Evolutionary conservation across 1,284 basidiomycete genomes (phyloP), one percentile per base, ranked within the genome.

Genomic region (Austroboletus novae-zelandiae): DNA sequence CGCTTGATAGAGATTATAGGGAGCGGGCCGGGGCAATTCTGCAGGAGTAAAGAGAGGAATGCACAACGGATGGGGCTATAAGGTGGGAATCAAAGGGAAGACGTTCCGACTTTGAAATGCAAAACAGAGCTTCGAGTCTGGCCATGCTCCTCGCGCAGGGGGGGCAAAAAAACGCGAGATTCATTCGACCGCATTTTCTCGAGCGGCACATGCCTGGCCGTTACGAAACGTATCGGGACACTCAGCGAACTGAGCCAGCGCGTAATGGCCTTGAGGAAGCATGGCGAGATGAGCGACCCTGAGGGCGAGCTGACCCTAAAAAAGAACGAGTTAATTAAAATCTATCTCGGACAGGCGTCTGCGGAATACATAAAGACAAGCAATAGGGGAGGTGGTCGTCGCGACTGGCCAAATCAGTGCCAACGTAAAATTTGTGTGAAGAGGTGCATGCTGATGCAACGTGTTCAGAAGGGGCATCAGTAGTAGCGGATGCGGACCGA

Each of bases 221-320:
- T 67, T 67, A 68, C 64, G 63, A 59, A 55, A 67, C 54, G 55
- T 45, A 64, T 67, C 63, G 64, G 57, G 54, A 45, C 52, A 69
- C 65, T 59, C 68, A 69, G 68, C 64, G 68, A 66, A 68, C 51
- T 62, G 64, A 68, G 35, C 66, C 63, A 68, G 64, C 63, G 68
- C 64, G 59, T 70, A 69, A 57, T 59, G 62, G 68, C 68, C 64
- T 70, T 61, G 68, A 61, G 64, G 64, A 53, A 34, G 57, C 55
- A 55, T 65, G 64, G 61, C 60, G 54, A 67, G 35, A 52, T 52
- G 54, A 45, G 27, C 50, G 65, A 66, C 64, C 64, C 68, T 70
- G 61, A 57, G 45, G 29, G 40, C 46, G 47, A 45, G 48, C 61
- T 52, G 39, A 55, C 48, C 56, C 60, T 62, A 45, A 62, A 53